Conservation (phyloP, 2,329 filamentous ascomycete species). For the Epichloe scottii region DNA sequence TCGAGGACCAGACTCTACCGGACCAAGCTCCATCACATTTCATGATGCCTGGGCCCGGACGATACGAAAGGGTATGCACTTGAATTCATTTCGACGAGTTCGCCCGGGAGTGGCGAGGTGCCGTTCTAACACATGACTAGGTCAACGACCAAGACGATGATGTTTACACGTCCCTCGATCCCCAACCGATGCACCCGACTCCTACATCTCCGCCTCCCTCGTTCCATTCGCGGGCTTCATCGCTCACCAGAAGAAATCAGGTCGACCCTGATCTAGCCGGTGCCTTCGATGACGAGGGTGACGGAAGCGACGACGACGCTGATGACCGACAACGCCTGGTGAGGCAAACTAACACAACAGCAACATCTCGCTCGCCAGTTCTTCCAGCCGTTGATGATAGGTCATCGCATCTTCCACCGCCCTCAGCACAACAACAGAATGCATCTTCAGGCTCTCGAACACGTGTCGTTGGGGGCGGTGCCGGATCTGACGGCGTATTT, state of each 20-base stretch:
- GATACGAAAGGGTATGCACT: constrained; percentile 43
- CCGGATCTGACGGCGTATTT: constrained; percentile 89
- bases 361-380: constrained; percentile 10
- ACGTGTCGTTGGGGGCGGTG: constrained; percentile 54
- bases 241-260: constrained; percentile 27
- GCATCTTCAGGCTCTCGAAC: constrained; percentile 27
- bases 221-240: constrained; percentile 72
- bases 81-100: too few species aligned
- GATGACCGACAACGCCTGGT: constrained; percentile 83
- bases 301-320: constrained; percentile 58
- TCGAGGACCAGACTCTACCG: neutral
- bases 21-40: neutral
- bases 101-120: neutral
- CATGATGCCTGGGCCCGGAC: constrained; percentile 33
- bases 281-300: constrained; percentile 80
- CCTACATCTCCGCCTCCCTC: constrained; percentile 63
- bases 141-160: constrained; percentile 41
- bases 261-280: constrained; percentile 80
- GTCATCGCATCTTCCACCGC: constrained; percentile 5
- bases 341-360: constrained; percentile 41
- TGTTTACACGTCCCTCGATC: constrained; percentile 20
- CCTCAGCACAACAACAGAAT: constrained; percentile 12
- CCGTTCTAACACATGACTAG: constrained; percentile 20
- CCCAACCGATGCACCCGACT: constrained; percentile 21
- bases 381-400: neutral